phyloP scores from a whole-genome alignment of 176 grass and related monocot genomes.

The Poa pratensis region DNA sequence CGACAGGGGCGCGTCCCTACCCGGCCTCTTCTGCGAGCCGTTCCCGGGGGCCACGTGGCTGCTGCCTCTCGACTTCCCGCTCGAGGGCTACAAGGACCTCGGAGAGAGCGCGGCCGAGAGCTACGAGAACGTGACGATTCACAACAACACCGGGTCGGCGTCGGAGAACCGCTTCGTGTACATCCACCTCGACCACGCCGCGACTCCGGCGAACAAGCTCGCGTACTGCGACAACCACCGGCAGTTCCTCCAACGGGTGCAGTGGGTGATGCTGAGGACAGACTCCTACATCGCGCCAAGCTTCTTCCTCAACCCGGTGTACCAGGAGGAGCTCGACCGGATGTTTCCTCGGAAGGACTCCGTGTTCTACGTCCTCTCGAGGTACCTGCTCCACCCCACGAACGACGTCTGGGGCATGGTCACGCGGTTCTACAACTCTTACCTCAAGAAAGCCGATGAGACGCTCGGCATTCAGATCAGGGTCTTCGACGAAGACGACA shows the following conservation, averaged over 20 bases:
- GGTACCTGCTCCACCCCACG: slow-evolving; percentile 63
- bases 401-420: slow-evolving; percentile 76
- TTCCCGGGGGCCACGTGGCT: slow-evolving; percentile 61
- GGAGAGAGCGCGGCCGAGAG: not conserved
- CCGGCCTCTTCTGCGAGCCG: slow-evolving; percentile 62
- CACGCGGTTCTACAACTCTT: slow-evolving; percentile 51
- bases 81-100: slow-evolving; percentile 6
- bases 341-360: slow-evolving; percentile 59
- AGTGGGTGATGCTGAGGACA: slow-evolving; percentile 61
- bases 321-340: slow-evolving; percentile 44
- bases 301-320: slow-evolving; percentile 52
- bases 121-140: slow-evolving; percentile 2
- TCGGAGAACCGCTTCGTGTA: slow-evolving; percentile 40
- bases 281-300: slow-evolving; percentile 63
- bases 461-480: slow-evolving; percentile 54
- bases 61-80: slow-evolving; percentile 54
- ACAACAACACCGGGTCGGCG: not conserved
- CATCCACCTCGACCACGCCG: slow-evolving; percentile 48
- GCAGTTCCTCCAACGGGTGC: slow-evolving; percentile 37
- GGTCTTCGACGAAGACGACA: slow-evolving; percentile 12
- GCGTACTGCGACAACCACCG: slow-evolving; percentile 69
- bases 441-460: slow-evolving; percentile 46
- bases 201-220: slow-evolving; percentile 16
- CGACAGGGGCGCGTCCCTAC: slow-evolving; percentile 36
- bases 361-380: slow-evolving; percentile 60